Evolutionary conservation across 306 rosid genomes (phyloP).

Genomic region (Argentina anserina): DNA sequence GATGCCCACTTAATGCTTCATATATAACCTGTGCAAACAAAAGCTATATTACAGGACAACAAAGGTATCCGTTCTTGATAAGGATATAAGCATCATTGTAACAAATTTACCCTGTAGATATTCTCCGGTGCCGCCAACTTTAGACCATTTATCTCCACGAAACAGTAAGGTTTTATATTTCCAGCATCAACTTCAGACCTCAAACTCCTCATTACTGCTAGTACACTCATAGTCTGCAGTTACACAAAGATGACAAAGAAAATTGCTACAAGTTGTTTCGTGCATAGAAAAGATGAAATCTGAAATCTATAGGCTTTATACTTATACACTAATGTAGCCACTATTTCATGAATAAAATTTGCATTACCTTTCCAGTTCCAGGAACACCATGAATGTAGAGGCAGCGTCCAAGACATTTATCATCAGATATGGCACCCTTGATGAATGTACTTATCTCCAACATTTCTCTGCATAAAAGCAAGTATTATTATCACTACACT

Average conservation of each 20-base stretch:
- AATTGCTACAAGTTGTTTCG: slow-evolving; percentile 11
- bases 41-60: slow-evolving; percentile 13
- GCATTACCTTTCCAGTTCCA: slow-evolving; percentile 88
- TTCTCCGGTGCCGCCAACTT: slow-evolving; percentile 89
- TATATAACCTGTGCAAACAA: slow-evolving; percentile 67
- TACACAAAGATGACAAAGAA: slow-evolving; percentile 12
- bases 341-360: slow-evolving; percentile 6
- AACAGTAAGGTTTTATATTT: slow-evolving; percentile 65
- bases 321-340: slow-evolving; percentile 8
- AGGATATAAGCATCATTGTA: slow-evolving; percentile 14
- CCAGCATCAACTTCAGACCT: slow-evolving; percentile 86
- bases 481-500: slow-evolving; percentile 20
- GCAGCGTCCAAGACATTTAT: slow-evolving; percentile 90
- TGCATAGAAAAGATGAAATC: slow-evolving; percentile 7
- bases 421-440: slow-evolving; percentile 77
- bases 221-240: slow-evolving; percentile 88
- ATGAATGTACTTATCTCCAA: slow-evolving; percentile 77
- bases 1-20: slow-evolving; percentile 82
- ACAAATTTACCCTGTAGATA: slow-evolving; percentile 61
- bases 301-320: slow-evolving; percentile 10
- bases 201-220: slow-evolving; percentile 72
- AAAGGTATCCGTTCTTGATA: slow-evolving; percentile 1
- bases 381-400: slow-evolving; percentile 97
- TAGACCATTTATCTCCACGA: slow-evolving; percentile 94
- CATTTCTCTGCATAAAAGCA: slow-evolving; percentile 61